Evolutionary conservation across 495 filamentous ascomycete species (phyloP), one percentile per base, ranked within the genome.

Genomic region (Baudoinia panamericana): DNA sequence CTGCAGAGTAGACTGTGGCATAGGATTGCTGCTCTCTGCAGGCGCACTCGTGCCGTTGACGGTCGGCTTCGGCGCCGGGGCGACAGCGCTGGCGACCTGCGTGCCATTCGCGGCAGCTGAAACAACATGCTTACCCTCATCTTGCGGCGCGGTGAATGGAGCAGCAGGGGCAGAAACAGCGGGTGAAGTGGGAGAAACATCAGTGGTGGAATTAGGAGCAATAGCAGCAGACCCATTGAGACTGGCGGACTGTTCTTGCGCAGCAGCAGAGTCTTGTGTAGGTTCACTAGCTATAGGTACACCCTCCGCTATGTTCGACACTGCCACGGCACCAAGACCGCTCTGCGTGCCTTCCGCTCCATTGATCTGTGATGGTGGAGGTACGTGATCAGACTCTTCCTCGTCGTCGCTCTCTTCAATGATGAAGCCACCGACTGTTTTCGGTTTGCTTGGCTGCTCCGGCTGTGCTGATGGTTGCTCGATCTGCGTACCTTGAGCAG

Each of bases 391-490:
- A 23, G 67, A 64, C 50, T 73, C 72, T 58, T 75, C 59, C 46
- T 60, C 62, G 27, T 66, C 63, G 40, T 62, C 56, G 27, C 57
- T 53, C 37, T 83, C 79, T 63, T 82, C 81, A 50, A 78, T 75
- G 56, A 84, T 67, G 68, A 88, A 87, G 46, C 83, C 84, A 51
- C 79, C 82, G 47, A 76, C 76, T 27, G 73, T 84, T 58, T 75
- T 76, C 40, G 77, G 70, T 43, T 48, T 46, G 27, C 11, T 30
- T 21, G 41, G 46, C 5, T 31, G 7, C 18, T 25, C 11, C 12
- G 25, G 12, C 6, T 45, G 36, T 12, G 37, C 35, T 18, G 40
- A 28, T 6, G 37, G 23, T 20, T 43, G 22, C 17, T 39, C 16
- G n/a, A n/a, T n/a, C n/a, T n/a, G n/a, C n/a, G n/a, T n/a, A 17